A percentile compares a stretch with the other conserved stretches of the same genome.
Conservation (phyloP, 768 basidiomycete genomes). For the Russula virescens region DNA sequence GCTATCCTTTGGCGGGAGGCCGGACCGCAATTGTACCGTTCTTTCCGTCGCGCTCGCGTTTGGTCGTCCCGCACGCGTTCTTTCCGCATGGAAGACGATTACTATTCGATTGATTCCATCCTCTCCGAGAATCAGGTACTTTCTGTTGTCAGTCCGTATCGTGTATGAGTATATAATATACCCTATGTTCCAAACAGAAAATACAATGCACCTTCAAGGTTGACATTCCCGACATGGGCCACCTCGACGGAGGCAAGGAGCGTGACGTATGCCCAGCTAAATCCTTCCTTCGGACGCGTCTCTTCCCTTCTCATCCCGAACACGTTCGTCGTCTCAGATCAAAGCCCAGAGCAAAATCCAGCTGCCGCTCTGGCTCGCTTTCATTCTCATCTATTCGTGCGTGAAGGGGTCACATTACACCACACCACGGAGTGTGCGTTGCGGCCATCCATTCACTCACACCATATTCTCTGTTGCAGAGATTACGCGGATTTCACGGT, state of each 20-base stretch:
- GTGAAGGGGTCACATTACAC: conserved; percentile 19
- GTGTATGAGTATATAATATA: background rate
- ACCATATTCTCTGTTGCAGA: conserved; percentile 38
- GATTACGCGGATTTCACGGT: conserved; percentile 89
- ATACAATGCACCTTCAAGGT: conserved; percentile 90
- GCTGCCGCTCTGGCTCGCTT: conserved; percentile 88
- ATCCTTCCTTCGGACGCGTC: background rate
- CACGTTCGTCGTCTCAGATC: conserved; percentile 46
- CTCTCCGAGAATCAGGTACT: conserved; percentile 83
- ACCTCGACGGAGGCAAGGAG: conserved; percentile 81
- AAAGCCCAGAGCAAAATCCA: conserved; percentile 68
- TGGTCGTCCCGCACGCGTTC: too few relatives aligned
- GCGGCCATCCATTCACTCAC: background rate
- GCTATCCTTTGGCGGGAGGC: background rate
- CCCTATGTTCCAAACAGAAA: conserved; percentile 47
- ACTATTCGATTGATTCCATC: conserved; percentile 88
- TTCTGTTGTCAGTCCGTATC: conserved; percentile 1
- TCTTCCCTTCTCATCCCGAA: background rate
- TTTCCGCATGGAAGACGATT: conserved; percentile 76
- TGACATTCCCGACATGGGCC: conserved; percentile 79
- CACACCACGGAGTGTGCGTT: too few relatives aligned
- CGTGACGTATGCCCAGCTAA: conserved; percentile 49
- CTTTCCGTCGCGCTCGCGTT: background rate
- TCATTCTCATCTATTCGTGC: conserved; percentile 78
- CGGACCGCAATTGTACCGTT: background rate